These are phyloP conservation scores for Solanum hybrid DNA, from an alignment of 305 asterid genomes.

Conservation along the genomic window DNA sequence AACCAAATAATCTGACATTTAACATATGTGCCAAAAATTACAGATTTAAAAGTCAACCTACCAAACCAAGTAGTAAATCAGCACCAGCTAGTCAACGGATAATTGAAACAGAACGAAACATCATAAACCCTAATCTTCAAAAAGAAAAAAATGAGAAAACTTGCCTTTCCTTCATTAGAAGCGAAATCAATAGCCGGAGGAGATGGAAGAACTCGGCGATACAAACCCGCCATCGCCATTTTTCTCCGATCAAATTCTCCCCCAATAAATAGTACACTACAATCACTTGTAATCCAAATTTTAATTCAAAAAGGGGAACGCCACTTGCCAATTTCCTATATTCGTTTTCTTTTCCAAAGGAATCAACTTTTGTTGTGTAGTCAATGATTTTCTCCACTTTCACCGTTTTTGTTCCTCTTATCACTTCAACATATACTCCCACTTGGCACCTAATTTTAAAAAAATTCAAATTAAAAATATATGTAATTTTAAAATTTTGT, in stretches of 20 bases:
- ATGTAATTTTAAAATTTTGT: no score
- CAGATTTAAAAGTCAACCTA: background rate
- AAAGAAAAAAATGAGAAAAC: background rate
- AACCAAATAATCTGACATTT: background rate
- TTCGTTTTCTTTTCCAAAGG: background rate
- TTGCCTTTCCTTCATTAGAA: slow-evolving; percentile 83
- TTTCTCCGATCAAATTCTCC: background rate
- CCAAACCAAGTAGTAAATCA: background rate
- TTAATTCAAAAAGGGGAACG: background rate
- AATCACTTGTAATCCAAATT: no score
- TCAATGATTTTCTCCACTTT: background rate
- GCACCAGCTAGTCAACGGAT: background rate
- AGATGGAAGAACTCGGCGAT: slow-evolving; percentile 85
- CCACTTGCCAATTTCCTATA: background rate
- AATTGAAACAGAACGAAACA: background rate
- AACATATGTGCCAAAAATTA: background rate
- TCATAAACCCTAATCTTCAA: background rate
- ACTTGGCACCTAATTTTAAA: background rate
- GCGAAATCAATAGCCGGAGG: slow-evolving; percentile 93
- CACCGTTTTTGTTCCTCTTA: background rate
- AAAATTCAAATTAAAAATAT: no score
- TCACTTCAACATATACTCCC: background rate
- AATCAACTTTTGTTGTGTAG: background rate
- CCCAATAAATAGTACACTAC: background rate
- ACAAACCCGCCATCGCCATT: slow-evolving; percentile 82